Conservation (phyloP, 2,329 filamentous ascomycete genomes). For the Verticillium klebahnii region DNA sequence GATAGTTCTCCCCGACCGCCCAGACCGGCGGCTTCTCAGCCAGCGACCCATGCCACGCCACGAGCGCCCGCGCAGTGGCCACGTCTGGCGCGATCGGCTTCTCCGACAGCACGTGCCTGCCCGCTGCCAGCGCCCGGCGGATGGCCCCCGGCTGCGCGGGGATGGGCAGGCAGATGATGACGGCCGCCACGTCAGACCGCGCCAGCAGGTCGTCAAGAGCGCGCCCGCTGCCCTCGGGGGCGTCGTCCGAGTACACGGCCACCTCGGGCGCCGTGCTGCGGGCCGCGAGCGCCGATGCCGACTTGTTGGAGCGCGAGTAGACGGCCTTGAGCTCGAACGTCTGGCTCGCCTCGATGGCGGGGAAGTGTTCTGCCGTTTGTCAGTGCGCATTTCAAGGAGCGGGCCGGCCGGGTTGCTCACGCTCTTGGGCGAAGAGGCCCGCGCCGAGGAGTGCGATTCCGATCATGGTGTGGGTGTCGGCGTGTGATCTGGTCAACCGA, state of each 20-base stretch:
- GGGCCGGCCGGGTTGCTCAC: background rate
- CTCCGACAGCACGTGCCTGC: conserved; percentile 67
- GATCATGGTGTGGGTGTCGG: background rate
- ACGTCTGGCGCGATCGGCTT: conserved; percentile 64
- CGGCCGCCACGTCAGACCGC: conserved; percentile 48
- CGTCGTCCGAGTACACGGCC: conserved; percentile 54
- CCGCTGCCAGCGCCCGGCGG: conserved; percentile 53
- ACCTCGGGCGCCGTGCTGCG: conserved; percentile 16
- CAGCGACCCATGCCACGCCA: conserved; percentile 27
- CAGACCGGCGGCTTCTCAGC: conserved; percentile 34
- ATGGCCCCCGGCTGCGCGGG: conserved; percentile 54
- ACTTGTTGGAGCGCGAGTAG: conserved; percentile 58
- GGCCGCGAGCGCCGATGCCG: conserved; percentile 41
- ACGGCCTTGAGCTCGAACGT: conserved; percentile 56
- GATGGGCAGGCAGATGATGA: conserved; percentile 61
- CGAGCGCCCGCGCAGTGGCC: conserved; percentile 33
- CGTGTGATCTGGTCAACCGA: background rate
- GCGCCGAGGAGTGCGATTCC: conserved; percentile 2
- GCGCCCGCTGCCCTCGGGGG: conserved; percentile 36
- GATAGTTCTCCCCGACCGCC: conserved; percentile 69
- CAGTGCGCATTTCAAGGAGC: background rate
- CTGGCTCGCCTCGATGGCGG: conserved; percentile 52
- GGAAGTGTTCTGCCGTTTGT: conserved; percentile 19
- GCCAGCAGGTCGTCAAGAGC: conserved; percentile 46
- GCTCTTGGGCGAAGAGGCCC: conserved; percentile 2